Percentiles rank a stretch among this genome's conserved stretches.
Conservation (phyloP, 1,284 basidiomycete genomes). For the Rhodotorula sp. region DNA sequence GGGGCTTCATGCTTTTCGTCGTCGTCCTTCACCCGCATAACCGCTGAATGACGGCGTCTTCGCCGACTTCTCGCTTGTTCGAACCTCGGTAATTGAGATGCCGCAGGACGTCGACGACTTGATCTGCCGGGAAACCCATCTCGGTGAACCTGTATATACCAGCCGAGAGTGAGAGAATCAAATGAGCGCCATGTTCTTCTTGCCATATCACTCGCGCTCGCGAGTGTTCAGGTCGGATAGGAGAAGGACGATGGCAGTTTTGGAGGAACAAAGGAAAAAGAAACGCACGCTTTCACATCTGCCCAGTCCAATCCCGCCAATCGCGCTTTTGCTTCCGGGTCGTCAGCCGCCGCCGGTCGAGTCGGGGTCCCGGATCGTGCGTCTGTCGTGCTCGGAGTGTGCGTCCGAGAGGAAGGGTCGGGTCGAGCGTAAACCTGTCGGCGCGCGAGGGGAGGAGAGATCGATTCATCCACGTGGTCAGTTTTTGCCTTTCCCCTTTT, state of each 20-base stretch:
- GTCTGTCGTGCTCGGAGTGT: neutral
- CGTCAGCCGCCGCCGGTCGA: neutral
- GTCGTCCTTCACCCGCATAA: slow-evolving; percentile 48
- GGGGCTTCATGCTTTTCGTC: neutral
- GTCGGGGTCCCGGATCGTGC: neutral
- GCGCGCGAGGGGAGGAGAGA: neutral
- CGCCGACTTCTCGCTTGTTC: slow-evolving; percentile 61
- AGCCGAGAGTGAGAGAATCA: no score
- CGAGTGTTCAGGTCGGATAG: no score
- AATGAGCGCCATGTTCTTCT: neutral
- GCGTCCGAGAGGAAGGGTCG: neutral
- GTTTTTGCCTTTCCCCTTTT: no score
- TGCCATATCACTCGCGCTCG: neutral
- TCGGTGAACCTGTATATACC: neutral
- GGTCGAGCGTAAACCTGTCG: slow-evolving; percentile 3
- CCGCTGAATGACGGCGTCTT: slow-evolving; percentile 62
- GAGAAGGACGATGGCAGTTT: neutral
- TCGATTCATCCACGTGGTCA: no score
- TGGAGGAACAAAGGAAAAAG: neutral
- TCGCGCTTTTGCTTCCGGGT: neutral
- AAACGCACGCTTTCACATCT: slow-evolving; percentile 17
- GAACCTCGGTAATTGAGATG: slow-evolving; percentile 86
- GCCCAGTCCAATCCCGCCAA: slow-evolving; percentile 12
- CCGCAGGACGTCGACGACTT: slow-evolving; percentile 59
- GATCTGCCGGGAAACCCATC: slow-evolving; percentile 29